Conservation (phyloP, 2,329 filamentous ascomycete genomes). For the Ascochyta clinopodiicola region DNA sequence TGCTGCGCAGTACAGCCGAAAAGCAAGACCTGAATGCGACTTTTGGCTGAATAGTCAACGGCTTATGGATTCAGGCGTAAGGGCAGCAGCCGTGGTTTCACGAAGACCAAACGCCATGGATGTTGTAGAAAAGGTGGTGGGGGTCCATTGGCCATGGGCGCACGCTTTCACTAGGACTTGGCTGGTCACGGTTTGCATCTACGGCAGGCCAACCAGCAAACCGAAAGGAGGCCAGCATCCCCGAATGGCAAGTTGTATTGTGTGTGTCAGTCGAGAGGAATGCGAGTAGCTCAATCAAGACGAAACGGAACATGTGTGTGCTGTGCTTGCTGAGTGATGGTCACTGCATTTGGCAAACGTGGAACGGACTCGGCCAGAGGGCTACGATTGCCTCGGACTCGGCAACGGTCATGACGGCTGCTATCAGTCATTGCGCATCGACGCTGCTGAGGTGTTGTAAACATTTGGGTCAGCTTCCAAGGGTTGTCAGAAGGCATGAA, state of each 20-base stretch:
- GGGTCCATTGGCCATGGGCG: conserved; percentile 11
- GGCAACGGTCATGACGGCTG: conserved; percentile 20
- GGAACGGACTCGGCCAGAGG: conserved; percentile 10
- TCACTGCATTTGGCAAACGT: conserved; percentile 16
- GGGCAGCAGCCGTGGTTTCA: background rate
- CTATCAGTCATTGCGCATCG: conserved; percentile 7
- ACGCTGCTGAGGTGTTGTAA: conserved; percentile 9
- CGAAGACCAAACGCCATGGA: background rate
- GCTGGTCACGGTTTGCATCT: background rate
- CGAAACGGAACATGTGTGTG: conserved; percentile 10
- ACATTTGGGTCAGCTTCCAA: background rate
- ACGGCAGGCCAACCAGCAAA: conserved; percentile 4
- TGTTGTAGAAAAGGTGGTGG: conserved; percentile 6
- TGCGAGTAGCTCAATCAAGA: conserved; percentile 6
- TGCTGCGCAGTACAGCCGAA: conserved; percentile 5
- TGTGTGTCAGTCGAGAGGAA: conserved; percentile 2
- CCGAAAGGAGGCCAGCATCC: background rate
- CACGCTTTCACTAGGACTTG: conserved; percentile 3
- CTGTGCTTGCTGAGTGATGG: conserved; percentile 12
- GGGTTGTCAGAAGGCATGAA: conserved; percentile 3
- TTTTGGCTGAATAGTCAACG: background rate
- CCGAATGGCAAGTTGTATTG: background rate
- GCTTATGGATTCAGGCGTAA: background rate
- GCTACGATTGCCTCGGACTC: conserved; percentile 4
- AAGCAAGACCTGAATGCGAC: background rate